Percentiles rank a stretch among this genome's conserved stretches.
Conservation (phyloP, 805 yeast species). For the Zygosaccharomyces gambellarensis region DNA sequence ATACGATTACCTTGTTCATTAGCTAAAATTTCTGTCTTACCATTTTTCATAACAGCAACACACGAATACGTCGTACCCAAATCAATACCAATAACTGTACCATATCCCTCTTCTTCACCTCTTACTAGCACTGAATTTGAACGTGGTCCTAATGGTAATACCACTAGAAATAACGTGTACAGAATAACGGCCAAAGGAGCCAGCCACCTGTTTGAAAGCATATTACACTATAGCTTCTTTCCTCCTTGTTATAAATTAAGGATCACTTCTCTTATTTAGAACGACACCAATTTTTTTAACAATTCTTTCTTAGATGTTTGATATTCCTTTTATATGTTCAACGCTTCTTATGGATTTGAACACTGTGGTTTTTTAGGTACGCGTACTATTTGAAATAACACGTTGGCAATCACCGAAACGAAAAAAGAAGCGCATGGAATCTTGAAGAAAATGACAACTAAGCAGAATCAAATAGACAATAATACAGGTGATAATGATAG, state of each 20-base stretch:
- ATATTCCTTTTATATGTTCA: conserved; percentile 5
- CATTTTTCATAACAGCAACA: conserved; percentile 83
- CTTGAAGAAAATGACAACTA: conserved; percentile 6
- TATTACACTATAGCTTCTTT: not conserved
- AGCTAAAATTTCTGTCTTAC: conserved; percentile 87
- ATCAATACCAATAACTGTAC: conserved; percentile 86
- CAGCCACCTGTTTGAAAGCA: conserved; percentile 37
- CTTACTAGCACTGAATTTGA: conserved; percentile 33
- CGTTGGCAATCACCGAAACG: conserved; percentile 4
- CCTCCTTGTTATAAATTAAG: not conserved
- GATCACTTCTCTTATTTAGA: too few relatives aligned
- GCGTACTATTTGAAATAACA: conserved; percentile 1
- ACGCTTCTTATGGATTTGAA: not conserved
- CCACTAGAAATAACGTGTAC: conserved; percentile 30
- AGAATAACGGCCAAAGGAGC: conserved; percentile 41
- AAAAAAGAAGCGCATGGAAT: conserved; percentile 6
- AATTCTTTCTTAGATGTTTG: too few relatives aligned
- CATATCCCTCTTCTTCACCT: conserved; percentile 45
- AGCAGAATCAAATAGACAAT: not conserved
- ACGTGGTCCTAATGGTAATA: conserved; percentile 28
- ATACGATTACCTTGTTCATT: conserved; percentile 97
- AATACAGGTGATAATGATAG: not conserved
- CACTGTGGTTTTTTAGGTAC: conserved; percentile 4
- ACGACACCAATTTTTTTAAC: not conserved
- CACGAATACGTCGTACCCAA: conserved; percentile 97